Base-by-base conservation (phyloP, 1,139 yeast genomes). In the Pichia sp. region DNA sequence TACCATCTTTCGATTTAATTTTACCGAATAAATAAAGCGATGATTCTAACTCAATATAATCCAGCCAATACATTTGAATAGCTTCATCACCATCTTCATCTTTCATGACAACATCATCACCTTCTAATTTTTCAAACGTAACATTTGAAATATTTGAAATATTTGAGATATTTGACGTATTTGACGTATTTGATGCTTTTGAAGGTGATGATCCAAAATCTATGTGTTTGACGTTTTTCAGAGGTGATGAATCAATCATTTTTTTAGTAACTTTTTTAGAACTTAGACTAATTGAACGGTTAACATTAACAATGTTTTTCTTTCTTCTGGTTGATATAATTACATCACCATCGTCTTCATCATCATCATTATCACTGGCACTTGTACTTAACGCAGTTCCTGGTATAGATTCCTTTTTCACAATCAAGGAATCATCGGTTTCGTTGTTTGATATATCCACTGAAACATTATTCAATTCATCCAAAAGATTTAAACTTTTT, bases 31-130 rank as follows among this genome's bases (percentile, higher is more conserved):
- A 73, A 19, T 89, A 70, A 44, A 95, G 70, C 0, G 83, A 71
- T 58, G 78, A 77, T 53, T 84, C 89, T 25, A 85, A 79, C 65
- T 93, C 98, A 45, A 87, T 77, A 67, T 83, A 90, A 67, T 95
- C 99, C 42, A 87, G 71, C 98, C 98, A 95, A 66, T 79, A 93
- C 83, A 93, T 83, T 61, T 80, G 79, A 64, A 90, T 4, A 18
- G 59, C 49, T 11, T 56, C 56, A 38, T 57, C 65, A 48, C 74
- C 77, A 2, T 75, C 74, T 1, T 70, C 71, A 5, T 69, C 64
- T 22, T 69, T 70, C 29, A 56, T 48, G 3, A 72, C 66, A 27
- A 81, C 68, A 46, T 77, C 71, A 10, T 72, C 74, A 57, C 75
- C 75, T 13, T 75, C 76, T 44, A 80, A 59, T 59, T 80, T 81